Conservation (phyloP, 2,329 filamentous ascomycete species). For the Alternaria brassicicola region DNA sequence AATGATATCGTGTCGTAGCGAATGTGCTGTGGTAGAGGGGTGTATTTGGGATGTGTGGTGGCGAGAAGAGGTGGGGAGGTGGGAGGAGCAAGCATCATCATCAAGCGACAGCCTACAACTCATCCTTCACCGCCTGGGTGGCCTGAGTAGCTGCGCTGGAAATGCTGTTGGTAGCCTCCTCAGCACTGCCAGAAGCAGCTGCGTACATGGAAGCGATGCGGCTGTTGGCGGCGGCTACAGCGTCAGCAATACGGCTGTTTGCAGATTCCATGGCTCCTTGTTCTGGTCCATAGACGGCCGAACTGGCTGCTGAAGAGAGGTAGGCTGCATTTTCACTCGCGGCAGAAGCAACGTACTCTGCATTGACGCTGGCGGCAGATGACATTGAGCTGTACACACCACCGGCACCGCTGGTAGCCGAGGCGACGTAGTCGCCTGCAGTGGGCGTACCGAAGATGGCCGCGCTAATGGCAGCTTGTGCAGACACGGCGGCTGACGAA, state of each 20-base stretch:
- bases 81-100: not conserved
- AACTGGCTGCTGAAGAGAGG: constrained; percentile 48
- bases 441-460: constrained; percentile 65
- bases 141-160: constrained; percentile 44
- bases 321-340: constrained; percentile 51
- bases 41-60: not conserved
- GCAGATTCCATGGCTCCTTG: constrained; percentile 55
- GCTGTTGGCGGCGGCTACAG: constrained; percentile 54
- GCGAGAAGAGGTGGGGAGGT: not conserved
- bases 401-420: constrained; percentile 52
- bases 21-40: constrained; percentile 7
- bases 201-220: constrained; percentile 51
- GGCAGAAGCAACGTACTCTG: constrained; percentile 52
- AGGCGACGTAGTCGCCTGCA: constrained; percentile 51
- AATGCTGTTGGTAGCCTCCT: constrained; percentile 56
- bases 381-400: constrained; percentile 31
- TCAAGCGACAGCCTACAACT: constrained; percentile 49
- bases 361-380: constrained; percentile 26
- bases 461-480: constrained; percentile 60
- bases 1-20: constrained; percentile 7
- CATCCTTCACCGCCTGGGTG: constrained; percentile 58
- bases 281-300: constrained; percentile 56
- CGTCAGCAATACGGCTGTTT: constrained; percentile 49
- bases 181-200: constrained; percentile 48
- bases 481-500: constrained; percentile 60